A percentile compares a stretch with the other conserved stretches of the same genome.
phyloP scores from a whole-genome alignment of 257 asterid genomes.

The Nyctanthes arbortristis region DNA sequence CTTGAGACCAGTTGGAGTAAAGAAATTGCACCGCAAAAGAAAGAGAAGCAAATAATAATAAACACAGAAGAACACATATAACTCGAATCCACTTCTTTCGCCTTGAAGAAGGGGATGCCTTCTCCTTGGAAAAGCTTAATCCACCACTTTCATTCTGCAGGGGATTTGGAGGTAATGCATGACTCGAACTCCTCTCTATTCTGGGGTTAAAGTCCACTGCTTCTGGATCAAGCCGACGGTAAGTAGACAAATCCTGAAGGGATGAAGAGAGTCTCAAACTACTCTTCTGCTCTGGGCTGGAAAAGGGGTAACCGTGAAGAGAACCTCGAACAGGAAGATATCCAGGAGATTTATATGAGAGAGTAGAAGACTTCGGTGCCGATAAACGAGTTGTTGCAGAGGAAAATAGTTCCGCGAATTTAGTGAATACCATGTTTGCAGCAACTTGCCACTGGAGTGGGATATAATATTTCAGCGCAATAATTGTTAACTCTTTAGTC shows the following conservation, averaged over 20 bases:
- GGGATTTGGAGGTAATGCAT: slow-evolving; percentile 32
- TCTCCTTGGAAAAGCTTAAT: slow-evolving; percentile 67
- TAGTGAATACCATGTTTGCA: slow-evolving; percentile 49
- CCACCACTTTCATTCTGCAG: slow-evolving; percentile 44
- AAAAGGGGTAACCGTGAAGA: slow-evolving; percentile 28
- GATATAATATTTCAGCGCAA: not conserved
- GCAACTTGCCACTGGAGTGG: slow-evolving; percentile 20
- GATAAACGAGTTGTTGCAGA: slow-evolving; percentile 37
- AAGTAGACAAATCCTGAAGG: slow-evolving; percentile 69
- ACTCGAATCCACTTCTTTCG: slow-evolving; percentile 51
- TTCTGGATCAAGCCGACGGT: slow-evolving; percentile 48
- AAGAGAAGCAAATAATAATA: slow-evolving; percentile 43
- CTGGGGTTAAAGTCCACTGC: slow-evolving; percentile 38
- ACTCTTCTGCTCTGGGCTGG: slow-evolving; percentile 36
- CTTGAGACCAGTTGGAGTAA: slow-evolving; percentile 52
- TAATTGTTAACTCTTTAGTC: slow-evolving; percentile 18
- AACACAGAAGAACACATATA: slow-evolving; percentile 43
- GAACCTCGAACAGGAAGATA: slow-evolving; percentile 53
- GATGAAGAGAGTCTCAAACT: slow-evolving; percentile 56
- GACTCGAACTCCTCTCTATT: slow-evolving; percentile 29
- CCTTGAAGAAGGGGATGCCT: slow-evolving; percentile 33
- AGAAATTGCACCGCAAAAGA: slow-evolving; percentile 39
- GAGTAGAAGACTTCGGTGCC: slow-evolving; percentile 34
- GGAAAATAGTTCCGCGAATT: slow-evolving; percentile 52
- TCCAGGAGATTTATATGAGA: slow-evolving; percentile 37